These are phyloP conservation scores for Penicillium goetzii DNA, from an alignment of 495 filamentous ascomycete genomes.

Conservation along the genomic window DNA sequence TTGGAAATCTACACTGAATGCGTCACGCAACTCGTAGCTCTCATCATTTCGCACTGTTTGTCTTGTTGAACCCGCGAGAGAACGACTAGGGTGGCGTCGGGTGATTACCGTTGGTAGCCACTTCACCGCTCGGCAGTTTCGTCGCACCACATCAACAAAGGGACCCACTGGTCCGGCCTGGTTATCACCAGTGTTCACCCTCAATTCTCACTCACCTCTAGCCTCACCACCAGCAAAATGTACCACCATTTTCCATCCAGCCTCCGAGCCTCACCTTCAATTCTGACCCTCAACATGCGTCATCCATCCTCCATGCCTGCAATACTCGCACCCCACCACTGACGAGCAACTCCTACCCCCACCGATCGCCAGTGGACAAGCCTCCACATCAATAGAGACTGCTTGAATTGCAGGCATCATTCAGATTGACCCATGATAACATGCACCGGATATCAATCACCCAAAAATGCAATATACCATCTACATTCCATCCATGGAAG, in stretches of 20 bases:
- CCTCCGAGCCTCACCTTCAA: neutral
- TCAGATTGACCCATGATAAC: neutral
- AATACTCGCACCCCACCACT: neutral
- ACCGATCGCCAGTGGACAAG: neutral
- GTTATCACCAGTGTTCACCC: slow-evolving; percentile 1
- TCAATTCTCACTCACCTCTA: neutral
- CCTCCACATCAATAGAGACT: neutral
- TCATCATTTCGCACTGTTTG: no score
- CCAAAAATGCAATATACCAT: neutral
- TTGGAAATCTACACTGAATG: no score
- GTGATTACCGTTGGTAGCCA: neutral
- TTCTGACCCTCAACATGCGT: neutral
- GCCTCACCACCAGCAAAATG: neutral
- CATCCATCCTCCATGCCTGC: slow-evolving; percentile 1
- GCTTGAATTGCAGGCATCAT: slow-evolving; percentile 2
- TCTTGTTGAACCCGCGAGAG: no score
- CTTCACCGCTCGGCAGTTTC: neutral
- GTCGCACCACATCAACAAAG: slow-evolving; percentile 1
- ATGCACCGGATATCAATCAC: neutral
- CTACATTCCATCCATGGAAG: neutral
- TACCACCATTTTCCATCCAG: neutral
- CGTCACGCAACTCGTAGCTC: no score
- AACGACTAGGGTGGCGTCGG: no score
- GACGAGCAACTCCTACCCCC: neutral
- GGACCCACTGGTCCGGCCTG: neutral